Conservation (phyloP, 495 filamentous ascomycete genomes). For the Aspergillus carlsbadensis region DNA sequence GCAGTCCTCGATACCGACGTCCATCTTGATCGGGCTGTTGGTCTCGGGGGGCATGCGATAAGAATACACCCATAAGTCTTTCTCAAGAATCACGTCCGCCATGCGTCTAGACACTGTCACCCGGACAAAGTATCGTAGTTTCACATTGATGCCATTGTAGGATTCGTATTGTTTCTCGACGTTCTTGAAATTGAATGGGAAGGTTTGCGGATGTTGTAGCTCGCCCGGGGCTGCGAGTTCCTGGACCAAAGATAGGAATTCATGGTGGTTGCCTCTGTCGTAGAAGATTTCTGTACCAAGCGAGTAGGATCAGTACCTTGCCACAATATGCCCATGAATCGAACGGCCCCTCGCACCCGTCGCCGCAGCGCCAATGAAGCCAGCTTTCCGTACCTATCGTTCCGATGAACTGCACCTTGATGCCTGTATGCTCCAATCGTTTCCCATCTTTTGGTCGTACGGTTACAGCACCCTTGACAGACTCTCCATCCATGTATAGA, state of each 20-base stretch:
- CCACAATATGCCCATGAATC: too few relatives aligned
- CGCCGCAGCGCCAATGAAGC: not conserved
- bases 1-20: constrained; percentile 99
- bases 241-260: constrained; percentile 94
- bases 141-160: constrained; percentile 99
- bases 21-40: constrained; percentile 99
- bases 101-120: constrained; percentile 96
- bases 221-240: constrained; percentile 96
- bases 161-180: constrained; percentile 99
- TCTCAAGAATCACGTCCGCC: constrained; percentile 97
- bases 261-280: constrained; percentile 98
- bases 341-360: too few relatives aligned
- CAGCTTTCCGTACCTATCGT: constrained; percentile 71
- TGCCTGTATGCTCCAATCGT: constrained; percentile 94
- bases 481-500: constrained; percentile 97
- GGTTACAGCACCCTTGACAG: constrained; percentile 92
- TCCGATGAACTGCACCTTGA: constrained; percentile 99
- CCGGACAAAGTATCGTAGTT: constrained; percentile 95
- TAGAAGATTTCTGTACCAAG: constrained; percentile 89
- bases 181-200: constrained; percentile 99
- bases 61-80: constrained; percentile 99
- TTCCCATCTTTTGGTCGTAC: constrained; percentile 98
- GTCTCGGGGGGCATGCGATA: constrained; percentile 98
- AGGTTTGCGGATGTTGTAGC: constrained; percentile 96
- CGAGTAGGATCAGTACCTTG: not conserved